These are phyloP conservation scores for Candida xiaguanensis DNA, from an alignment of 805 yeast species.

Conservation along the genomic window DNA sequence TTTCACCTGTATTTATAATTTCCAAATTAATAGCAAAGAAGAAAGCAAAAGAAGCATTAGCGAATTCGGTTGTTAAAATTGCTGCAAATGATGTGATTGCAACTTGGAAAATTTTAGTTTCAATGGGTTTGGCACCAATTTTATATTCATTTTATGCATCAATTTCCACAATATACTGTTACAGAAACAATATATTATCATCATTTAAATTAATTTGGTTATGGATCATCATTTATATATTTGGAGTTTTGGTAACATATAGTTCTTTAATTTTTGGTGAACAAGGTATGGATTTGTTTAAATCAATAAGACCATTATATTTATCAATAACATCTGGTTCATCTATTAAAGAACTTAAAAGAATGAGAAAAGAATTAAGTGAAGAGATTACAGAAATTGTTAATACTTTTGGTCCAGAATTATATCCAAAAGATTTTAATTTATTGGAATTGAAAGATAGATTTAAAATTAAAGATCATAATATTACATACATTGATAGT, in stretches of 20 bases:
- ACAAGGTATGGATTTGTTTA: slow-evolving; percentile 84
- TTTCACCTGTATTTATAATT: slow-evolving; percentile 82
- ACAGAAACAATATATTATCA: slow-evolving; percentile 19
- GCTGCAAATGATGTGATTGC: slow-evolving; percentile 93
- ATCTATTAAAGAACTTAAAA: slow-evolving; percentile 55
- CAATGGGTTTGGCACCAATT: slow-evolving; percentile 85
- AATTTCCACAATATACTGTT: slow-evolving; percentile 43
- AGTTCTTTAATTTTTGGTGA: slow-evolving; percentile 93
- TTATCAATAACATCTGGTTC: slow-evolving; percentile 57
- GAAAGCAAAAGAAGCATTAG: slow-evolving; percentile 77
- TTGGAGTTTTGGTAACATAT: slow-evolving; percentile 72
- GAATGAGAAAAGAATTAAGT: slow-evolving; percentile 58
- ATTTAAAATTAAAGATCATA: slow-evolving; percentile 21
- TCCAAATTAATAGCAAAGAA: slow-evolving; percentile 69
- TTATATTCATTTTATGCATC: slow-evolving; percentile 78
- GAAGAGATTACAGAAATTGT: slow-evolving; percentile 75
- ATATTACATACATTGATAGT: slow-evolving; percentile 30
- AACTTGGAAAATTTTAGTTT: slow-evolving; percentile 92
- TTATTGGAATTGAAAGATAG: slow-evolving; percentile 44
- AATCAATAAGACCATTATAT: slow-evolving; percentile 78
- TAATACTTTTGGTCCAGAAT: slow-evolving; percentile 75
- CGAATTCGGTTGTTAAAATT: slow-evolving; percentile 83
- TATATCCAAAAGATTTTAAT: slow-evolving; percentile 80
- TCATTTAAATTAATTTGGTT: slow-evolving; percentile 33
- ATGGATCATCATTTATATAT: slow-evolving; percentile 48